Percentiles rank a stretch among this genome's conserved stretches.
Conservation (phyloP, 345 rosid species). For the Salix viminalis region DNA sequence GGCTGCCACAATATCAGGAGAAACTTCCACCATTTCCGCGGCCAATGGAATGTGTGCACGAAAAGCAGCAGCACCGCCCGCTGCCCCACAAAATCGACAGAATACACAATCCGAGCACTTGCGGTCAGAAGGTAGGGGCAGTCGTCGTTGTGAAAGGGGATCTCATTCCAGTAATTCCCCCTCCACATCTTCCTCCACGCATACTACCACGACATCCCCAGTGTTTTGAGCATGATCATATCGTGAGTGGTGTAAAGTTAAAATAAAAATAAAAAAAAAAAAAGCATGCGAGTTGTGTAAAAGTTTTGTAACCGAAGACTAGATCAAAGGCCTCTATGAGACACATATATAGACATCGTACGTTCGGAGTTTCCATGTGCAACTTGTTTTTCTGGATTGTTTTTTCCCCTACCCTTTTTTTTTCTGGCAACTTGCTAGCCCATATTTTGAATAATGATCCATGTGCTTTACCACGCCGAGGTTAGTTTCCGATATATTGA, state of each 20-base stretch:
- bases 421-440: neutral
- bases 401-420: neutral
- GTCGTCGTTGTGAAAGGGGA: constrained; percentile 35
- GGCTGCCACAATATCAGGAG: constrained; percentile 28
- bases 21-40: constrained; percentile 15
- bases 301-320: constrained; percentile 33
- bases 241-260: neutral
- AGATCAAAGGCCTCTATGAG: constrained; percentile 1
- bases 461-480: neutral
- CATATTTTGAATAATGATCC: neutral
- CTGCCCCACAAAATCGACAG: constrained; percentile 3
- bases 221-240: constrained; percentile 7
- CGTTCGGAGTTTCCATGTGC: neutral
- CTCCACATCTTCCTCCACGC: constrained; percentile 64
- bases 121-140: constrained; percentile 48
- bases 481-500: neutral
- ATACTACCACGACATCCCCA: constrained; percentile 49
- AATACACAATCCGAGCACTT: constrained; percentile 18
- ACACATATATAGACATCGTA: neutral
- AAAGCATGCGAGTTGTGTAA: constrained; percentile 10
- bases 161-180: constrained; percentile 47
- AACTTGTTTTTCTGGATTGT: neutral
- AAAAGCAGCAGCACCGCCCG: constrained; percentile 28
- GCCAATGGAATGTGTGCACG: constrained; percentile 44
- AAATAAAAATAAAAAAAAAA: too few species aligned